Evolutionary conservation across 108 stramenopile genomes (phyloP).

Genomic region (Nannochloropsis salina): DNA sequence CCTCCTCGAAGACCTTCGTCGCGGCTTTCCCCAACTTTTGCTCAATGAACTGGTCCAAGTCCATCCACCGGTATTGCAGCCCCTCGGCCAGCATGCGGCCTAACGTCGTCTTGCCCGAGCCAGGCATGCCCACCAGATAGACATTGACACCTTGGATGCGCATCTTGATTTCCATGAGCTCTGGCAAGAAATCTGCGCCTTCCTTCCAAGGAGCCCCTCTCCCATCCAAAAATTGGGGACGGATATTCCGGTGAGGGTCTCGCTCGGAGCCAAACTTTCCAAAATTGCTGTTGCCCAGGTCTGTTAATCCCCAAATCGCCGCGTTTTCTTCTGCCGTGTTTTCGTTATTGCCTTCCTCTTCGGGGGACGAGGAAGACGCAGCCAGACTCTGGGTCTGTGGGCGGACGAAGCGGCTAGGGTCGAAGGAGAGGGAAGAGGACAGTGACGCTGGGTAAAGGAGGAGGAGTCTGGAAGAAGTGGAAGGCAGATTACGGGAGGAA

Average conservation of each 20-base stretch:
- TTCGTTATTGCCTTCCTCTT: neutral
- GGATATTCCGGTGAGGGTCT: constrained; percentile 1
- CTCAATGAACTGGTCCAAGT: neutral
- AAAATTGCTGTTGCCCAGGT: constrained; percentile 6
- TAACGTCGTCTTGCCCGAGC: neutral
- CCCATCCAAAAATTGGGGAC: neutral
- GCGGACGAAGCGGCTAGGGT: neutral
- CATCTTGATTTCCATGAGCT: neutral
- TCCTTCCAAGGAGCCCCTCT: neutral
- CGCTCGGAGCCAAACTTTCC: neutral
- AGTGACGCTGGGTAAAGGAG: neutral
- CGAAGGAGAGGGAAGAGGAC: neutral
- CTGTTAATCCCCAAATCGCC: neutral
- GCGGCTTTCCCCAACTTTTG: neutral
- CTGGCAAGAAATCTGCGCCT: neutral
- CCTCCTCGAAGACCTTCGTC: constrained; percentile 10
- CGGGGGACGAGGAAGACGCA: neutral
- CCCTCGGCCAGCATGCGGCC: constrained; percentile 14
- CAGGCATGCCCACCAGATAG: constrained; percentile 8
- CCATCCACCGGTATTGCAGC: neutral
- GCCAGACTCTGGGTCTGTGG: neutral
- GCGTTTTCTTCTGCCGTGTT: neutral
- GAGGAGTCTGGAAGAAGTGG: neutral
- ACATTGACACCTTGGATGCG: neutral
- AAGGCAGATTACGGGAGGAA: constrained; percentile 14